Evolutionary conservation across 2,329 filamentous ascomycete species (phyloP), one percentile per base, ranked within the genome.

Genomic region (Stagonosporopsis tanaceti): DNA sequence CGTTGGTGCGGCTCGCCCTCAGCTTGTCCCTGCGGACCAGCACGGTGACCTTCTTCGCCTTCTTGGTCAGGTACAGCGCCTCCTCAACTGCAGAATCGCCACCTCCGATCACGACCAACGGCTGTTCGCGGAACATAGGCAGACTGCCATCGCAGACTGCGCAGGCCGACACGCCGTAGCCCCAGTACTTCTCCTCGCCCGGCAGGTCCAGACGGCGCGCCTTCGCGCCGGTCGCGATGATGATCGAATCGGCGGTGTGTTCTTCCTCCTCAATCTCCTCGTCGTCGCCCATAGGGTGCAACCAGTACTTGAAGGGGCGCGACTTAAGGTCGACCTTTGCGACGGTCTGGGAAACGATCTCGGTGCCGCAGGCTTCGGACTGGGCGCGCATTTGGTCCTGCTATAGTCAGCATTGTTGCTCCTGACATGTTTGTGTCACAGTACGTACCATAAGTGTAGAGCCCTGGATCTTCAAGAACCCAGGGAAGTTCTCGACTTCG

Each of bases 41-140:
- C 6, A 99, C 95, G 20, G 91, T 96, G 61, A 99, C 94, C 77
- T 95, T 92, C 79, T 89, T 92, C 63, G 90, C 95, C 81, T 98
- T 99, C 84, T 98, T 99, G 61, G 95, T 97, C 68, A 99, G 82
- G 82, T 97, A 99, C 69, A 97, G 89, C 54, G 93, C 93, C 85
- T 99, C 95, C 81, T 99, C 96, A 27, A 96, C 95, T 17, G 95
- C 95, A 15, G 92, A 96, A 80, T 99, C 95, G 71, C 95, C 95
- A 63, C 95, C 96, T 63, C 95, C 95, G 64, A 99, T 97, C 47
- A 99, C 95, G 38, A 94, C 92, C 53, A 99, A 84, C 8, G 91
- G 94, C 85, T 97, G 96, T 79, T 97, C 92, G 69, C 94, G 87
- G 88, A 97, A 99, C 78, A 99, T 97, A 59, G 95, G 95, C 44